phyloP scores from a whole-genome alignment of 306 rosid genomes.

The Rosa rugosa region DNA sequence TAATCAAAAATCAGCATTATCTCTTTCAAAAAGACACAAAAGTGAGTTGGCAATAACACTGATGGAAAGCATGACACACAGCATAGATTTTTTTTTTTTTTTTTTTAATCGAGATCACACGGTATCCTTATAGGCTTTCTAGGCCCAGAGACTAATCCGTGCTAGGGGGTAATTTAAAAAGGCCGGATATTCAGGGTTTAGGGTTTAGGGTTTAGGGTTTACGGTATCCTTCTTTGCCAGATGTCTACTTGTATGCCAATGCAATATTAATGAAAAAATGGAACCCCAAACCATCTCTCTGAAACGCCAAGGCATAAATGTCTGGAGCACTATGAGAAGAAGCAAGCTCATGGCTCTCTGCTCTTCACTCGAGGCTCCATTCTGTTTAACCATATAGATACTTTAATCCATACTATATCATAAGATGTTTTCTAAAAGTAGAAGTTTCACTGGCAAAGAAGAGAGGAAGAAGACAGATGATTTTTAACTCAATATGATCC shows the following conservation, averaged over 20 bases:
- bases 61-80: background rate
- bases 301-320: conserved; percentile 35
- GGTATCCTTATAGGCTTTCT: too few relatives aligned
- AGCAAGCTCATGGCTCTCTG: conserved; percentile 39
- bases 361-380: conserved; percentile 65
- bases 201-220: too few relatives aligned
- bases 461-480: background rate
- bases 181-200: background rate
- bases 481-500: background rate
- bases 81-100: background rate
- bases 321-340: conserved; percentile 62
- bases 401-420: background rate
- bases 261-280: conserved; percentile 8
- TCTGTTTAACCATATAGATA: background rate
- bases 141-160: too few relatives aligned
- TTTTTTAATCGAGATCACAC: too few relatives aligned
- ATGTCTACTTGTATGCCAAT: conserved; percentile 28
- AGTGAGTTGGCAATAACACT: background rate
- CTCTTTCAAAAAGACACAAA: background rate
- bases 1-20: background rate
- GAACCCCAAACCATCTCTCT: conserved; percentile 31
- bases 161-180: background rate
- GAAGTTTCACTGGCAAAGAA: background rate
- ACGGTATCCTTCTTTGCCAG: too few relatives aligned
- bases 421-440: background rate